Base-by-base conservation (phyloP, 768 basidiomycete species). In the Serendipita sp. region DNA sequence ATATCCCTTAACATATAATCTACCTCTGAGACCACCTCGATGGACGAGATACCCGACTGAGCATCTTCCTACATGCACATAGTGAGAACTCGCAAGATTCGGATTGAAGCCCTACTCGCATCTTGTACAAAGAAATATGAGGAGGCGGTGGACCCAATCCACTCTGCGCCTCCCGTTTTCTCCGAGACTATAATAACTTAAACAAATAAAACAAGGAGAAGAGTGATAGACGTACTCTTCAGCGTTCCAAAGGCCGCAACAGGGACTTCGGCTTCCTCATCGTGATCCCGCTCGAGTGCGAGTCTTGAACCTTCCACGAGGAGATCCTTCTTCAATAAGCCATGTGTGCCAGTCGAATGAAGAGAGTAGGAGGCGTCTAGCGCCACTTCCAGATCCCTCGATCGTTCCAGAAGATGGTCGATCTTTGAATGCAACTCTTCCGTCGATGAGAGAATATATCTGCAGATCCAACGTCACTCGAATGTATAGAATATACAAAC, bases 121-220 rank as follows among this genome's bases (percentile, higher is more conserved):
- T 60, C 56, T 28, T 60, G 56, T 28, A 60, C 56, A 60, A 60
- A 60, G 35, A 60, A 60, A 35, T 60, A 60, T 23, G 56, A 60
- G 8, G 56, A 60, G 56, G 28, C 56, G 8, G 56, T 60, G 18
- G 23, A 60, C 10, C 56, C 56, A 28, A 60, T 36, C 56, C 56
- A 60, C n/a, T 23, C 56, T 30, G 56, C 56, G 16, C 56, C 56
- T 28, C 56, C 56, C 8, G 56, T 60, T 35, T 60, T 60, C 34
- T 60, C 23, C 16, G 56, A 60, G 56, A 60, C 56, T 60, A 2
- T 10, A 32, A 60, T 60, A n/a, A 60, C 2, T 8, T n/a, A 10
- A 60, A 2, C 32, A 2, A 23, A 3, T 52, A 1, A 52, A 32
- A 7, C 48, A 32, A 52, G 1, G 18, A 32, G 48, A 32, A 52